Base-by-base conservation (phyloP, 345 rosid genomes). In the Clausena lansium region DNA sequence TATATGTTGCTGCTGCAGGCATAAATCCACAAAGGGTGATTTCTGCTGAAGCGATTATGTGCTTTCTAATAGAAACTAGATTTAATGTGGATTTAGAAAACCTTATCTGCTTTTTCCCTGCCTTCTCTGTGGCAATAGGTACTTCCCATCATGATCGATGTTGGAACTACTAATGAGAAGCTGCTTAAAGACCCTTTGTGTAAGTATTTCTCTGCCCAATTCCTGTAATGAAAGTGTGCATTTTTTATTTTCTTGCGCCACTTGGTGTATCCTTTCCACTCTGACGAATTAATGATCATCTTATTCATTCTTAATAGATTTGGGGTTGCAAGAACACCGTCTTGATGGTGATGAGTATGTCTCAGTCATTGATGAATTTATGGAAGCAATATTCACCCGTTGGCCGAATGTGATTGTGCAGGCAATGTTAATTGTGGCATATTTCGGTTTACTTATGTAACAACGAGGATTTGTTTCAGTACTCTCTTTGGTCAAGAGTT, bases 381-480 rank as follows among this genome's bases (percentile, higher is more conserved):
- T 95, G 99, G 97, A 93, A 86, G 99, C 99, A 74, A 97, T 95
- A 60, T 95, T 90, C 86, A 91, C 97, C 73, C 96, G 98, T 76
- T 95, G 99, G 99, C 99, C 99, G 33, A 70, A 91, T 85, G 97
- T 95, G 83, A 94, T 91, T 87, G 99, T 95, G 87, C 99, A 95
- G 96, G 99, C 90, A 79, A 74, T 35, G 22, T 76, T 62, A 38
- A 35, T 69, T 62, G 62, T 79, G 62, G 75, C 38, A 45, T 54
- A 27, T 77, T 66, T 84, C n/a, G 78, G 66, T 50, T 38, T 69
- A 35, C 36, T 73, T 33, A 70, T 59, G 61, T 70, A 32, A 78
- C 57, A 65, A 28, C 47, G 60, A 70, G 41, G 66, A 36, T 58
- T 20, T 9, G 9, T 50, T 27, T 73, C 9, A 17, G 39, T 62